Conservation (phyloP, 257 asterid genomes). For the Solanum rostratum region DNA sequence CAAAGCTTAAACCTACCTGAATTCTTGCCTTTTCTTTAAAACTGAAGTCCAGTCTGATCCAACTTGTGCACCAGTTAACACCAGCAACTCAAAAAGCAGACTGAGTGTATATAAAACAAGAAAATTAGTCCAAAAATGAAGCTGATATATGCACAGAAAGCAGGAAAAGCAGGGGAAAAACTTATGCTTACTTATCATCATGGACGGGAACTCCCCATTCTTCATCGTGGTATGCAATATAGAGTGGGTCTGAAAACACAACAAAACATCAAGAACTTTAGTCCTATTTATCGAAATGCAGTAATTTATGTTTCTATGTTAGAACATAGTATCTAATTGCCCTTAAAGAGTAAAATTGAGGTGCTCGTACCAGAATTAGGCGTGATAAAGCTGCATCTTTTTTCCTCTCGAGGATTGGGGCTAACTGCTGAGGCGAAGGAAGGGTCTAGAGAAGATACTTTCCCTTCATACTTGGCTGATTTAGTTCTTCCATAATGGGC, state of each 20-base stretch:
- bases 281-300: background rate
- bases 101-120: constrained; percentile 19
- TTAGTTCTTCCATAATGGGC: constrained; percentile 74
- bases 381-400: constrained; percentile 70
- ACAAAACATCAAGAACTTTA: background rate
- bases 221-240: constrained; percentile 66
- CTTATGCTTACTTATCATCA: constrained; percentile 47
- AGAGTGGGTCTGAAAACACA: constrained; percentile 44
- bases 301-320: background rate
- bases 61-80: constrained; percentile 70
- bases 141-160: too few relatives aligned
- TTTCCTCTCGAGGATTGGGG: constrained; percentile 13
- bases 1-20: constrained; percentile 15
- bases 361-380: constrained; percentile 47
- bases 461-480: constrained; percentile 26
- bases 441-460: constrained; percentile 6
- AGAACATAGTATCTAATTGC: background rate
- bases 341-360: background rate
- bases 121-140: background rate
- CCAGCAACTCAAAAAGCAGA: constrained; percentile 58
- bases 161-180: background rate
- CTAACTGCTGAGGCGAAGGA: background rate
- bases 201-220: constrained; percentile 91
- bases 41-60: constrained; percentile 85
- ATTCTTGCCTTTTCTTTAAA: constrained; percentile 46